Conservation (phyloP, 2,329 filamentous ascomycete species). For the Hyphodiscus sp. region DNA sequence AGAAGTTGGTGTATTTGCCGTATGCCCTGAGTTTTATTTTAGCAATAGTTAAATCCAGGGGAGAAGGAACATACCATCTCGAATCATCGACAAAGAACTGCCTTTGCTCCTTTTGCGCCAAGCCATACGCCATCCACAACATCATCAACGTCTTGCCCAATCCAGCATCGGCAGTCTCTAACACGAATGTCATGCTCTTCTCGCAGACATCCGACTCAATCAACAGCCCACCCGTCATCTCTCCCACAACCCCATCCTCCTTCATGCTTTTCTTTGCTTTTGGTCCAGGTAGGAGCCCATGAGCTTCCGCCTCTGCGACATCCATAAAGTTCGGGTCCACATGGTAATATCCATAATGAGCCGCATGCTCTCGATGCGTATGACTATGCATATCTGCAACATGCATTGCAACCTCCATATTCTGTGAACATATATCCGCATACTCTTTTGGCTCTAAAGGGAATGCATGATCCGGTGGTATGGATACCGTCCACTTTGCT, state of each 20-base stretch:
- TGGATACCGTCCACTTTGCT: constrained; percentile 74
- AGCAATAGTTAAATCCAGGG: constrained; percentile 3
- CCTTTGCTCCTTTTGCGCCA: constrained; percentile 67
- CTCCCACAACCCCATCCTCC: constrained; percentile 37
- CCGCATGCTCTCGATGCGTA: constrained; percentile 37
- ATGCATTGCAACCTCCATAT: constrained; percentile 55
- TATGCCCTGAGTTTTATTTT: constrained; percentile 55
- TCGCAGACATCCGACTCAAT: constrained; percentile 54
- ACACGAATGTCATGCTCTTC: constrained; percentile 67
- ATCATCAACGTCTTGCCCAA: constrained; percentile 71
- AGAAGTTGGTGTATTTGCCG: constrained; percentile 67
- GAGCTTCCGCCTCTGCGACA: constrained; percentile 61
- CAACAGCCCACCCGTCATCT: constrained; percentile 38
- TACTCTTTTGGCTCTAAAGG: constrained; percentile 63
- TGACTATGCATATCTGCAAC: constrained; percentile 45
- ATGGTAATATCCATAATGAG: constrained; percentile 49
- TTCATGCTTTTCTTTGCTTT: constrained; percentile 29
- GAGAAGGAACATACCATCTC: constrained; percentile 47
- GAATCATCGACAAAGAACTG: constrained; percentile 82
- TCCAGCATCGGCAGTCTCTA: constrained; percentile 69
- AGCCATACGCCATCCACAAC: constrained; percentile 77
- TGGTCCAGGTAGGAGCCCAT: constrained; percentile 48
- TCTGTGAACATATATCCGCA: constrained; percentile 60
- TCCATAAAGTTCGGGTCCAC: constrained; percentile 67
- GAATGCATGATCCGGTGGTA: constrained; percentile 60